Evolutionary conservation across 805 yeast genomes (phyloP).

Genomic region (Kurtzmaniella cleridarum): DNA sequence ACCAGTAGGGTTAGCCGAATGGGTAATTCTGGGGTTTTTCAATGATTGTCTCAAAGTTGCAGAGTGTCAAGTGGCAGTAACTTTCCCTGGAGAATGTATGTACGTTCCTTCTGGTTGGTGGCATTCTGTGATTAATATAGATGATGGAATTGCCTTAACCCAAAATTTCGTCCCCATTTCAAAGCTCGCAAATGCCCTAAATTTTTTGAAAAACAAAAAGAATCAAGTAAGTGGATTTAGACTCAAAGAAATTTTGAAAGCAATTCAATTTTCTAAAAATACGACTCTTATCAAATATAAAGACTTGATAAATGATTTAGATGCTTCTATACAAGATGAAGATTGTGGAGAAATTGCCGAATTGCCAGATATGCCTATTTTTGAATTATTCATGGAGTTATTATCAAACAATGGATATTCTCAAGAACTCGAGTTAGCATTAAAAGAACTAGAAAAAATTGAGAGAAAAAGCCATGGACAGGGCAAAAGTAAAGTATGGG

Average conservation of each 20-base stretch:
- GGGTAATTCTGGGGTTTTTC: slow-evolving; percentile 81
- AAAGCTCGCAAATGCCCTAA: slow-evolving; percentile 54
- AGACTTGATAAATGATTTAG: slow-evolving; percentile 18
- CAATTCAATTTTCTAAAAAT: slow-evolving; percentile 7
- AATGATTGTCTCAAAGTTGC: slow-evolving; percentile 57
- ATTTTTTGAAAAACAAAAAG: slow-evolving; percentile 60
- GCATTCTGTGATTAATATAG: slow-evolving; percentile 87
- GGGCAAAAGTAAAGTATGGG: slow-evolving; percentile 52
- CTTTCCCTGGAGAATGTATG: slow-evolving; percentile 78
- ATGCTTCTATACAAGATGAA: slow-evolving; percentile 38
- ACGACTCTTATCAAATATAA: slow-evolving; percentile 20
- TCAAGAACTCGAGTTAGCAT: slow-evolving; percentile 25
- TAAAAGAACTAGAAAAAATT: slow-evolving; percentile 25
- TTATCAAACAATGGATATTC: slow-evolving; percentile 36
- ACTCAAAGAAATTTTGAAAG: slow-evolving; percentile 42
- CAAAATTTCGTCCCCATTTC: slow-evolving; percentile 79
- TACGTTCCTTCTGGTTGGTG: slow-evolving; percentile 97
- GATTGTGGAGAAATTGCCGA: slow-evolving; percentile 56
- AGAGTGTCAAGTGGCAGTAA: slow-evolving; percentile 62
- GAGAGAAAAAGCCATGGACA: slow-evolving; percentile 25
- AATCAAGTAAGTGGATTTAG: slow-evolving; percentile 80
- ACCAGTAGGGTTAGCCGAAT: slow-evolving; percentile 89
- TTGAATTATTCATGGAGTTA: slow-evolving; percentile 52
- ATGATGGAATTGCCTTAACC: slow-evolving; percentile 79
- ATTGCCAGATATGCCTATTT: slow-evolving; percentile 50